Evolutionary conservation across 352 stramenopile species (phyloP).

Genomic region (Aphanomyces euteiches): DNA sequence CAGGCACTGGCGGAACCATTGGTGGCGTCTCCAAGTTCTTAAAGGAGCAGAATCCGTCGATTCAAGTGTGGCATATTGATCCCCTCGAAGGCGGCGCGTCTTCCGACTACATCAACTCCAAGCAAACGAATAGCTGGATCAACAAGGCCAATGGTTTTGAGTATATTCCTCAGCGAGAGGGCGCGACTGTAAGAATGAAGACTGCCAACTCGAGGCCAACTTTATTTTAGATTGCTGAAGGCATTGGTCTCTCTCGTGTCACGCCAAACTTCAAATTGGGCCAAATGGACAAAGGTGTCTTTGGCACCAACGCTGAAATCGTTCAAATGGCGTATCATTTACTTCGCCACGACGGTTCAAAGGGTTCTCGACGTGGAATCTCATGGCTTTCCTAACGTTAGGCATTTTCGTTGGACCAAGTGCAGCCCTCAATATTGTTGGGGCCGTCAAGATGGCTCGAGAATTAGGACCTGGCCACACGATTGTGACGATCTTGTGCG

Average conservation of each 20-base stretch:
- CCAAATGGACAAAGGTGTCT: constrained; percentile 88
- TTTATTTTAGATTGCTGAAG: constrained; percentile 82
- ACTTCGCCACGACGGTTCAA: constrained; percentile 74
- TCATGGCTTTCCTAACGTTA: too few relatives aligned
- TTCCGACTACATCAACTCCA: constrained; percentile 78
- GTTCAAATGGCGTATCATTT: constrained; percentile 92
- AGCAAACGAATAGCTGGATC: constrained; percentile 50
- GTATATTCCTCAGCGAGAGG: constrained; percentile 76
- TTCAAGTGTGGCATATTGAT: constrained; percentile 70
- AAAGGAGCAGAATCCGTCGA: constrained; percentile 70
- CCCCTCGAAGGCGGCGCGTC: constrained; percentile 82
- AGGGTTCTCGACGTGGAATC: too few relatives aligned
- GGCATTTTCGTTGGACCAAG: too few relatives aligned
- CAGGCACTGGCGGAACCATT: constrained; percentile 91
- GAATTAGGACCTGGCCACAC: too few relatives aligned
- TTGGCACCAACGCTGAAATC: constrained; percentile 89
- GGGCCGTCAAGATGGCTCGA: too few relatives aligned
- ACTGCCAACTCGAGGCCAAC: background rate
- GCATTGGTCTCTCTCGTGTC: constrained; percentile 90
- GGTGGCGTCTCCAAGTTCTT: constrained; percentile 91
- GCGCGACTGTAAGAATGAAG: constrained; percentile 43
- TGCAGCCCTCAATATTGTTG: too few relatives aligned
- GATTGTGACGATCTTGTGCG: too few relatives aligned
- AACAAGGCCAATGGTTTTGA: constrained; percentile 81
- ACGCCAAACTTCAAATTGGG: constrained; percentile 89